Conservation (phyloP, 768 basidiomycete genomes). For the Mycena rosella region DNA sequence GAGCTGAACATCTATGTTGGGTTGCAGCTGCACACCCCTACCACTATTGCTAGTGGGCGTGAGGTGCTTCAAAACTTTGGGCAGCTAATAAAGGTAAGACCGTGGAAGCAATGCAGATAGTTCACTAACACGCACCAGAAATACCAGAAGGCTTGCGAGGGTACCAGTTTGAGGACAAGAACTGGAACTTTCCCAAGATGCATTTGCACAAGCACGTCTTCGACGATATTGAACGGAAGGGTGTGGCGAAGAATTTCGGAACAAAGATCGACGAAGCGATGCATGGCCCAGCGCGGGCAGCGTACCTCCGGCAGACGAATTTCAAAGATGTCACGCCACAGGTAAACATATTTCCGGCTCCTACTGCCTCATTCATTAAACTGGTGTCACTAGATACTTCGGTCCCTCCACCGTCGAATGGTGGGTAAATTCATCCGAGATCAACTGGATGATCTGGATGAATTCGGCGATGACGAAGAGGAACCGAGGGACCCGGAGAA, state of each 20-base stretch:
- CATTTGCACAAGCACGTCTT: constrained; percentile 51
- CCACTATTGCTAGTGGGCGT: neutral
- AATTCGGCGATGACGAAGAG: neutral
- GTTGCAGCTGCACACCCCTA: neutral
- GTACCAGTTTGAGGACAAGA: constrained; percentile 37
- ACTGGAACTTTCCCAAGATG: constrained; percentile 52
- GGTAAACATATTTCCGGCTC: constrained; percentile 33
- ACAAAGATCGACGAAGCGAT: constrained; percentile 48
- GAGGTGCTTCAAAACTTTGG: neutral
- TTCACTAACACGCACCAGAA: neutral
- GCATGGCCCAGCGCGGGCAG: constrained; percentile 46
- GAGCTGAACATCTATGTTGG: neutral
- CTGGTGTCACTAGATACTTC: neutral
- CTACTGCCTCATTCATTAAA: neutral
- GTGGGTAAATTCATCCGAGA: constrained; percentile 8
- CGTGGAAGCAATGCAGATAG: neutral
- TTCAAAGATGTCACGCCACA: constrained; percentile 49
- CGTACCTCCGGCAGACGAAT: constrained; percentile 46
- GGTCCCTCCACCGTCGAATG: neutral
- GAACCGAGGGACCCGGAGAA: too few relatives aligned
- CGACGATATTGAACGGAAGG: constrained; percentile 49
- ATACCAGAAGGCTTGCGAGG: neutral
- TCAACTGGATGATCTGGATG: constrained; percentile 7
- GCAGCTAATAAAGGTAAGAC: neutral
- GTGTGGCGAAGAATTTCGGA: constrained; percentile 46